These are phyloP conservation scores for Mangifera indica DNA, from an alignment of 345 rosid genomes.

Conservation along the genomic window DNA sequence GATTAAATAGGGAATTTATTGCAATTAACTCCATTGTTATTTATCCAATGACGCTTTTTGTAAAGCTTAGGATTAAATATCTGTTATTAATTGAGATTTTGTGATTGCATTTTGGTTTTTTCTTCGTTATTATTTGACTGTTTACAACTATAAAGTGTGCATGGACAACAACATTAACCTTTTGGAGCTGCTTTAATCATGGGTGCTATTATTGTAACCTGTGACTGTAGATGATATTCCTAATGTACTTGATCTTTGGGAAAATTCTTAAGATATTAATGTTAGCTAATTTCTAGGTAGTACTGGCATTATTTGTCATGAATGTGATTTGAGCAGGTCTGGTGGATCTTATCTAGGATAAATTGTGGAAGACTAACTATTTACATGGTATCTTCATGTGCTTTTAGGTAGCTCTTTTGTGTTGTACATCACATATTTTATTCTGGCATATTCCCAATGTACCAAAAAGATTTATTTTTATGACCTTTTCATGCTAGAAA, in stretches of 20 bases:
- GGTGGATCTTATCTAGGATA: not conserved
- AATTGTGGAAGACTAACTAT: not conserved
- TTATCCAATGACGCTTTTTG: not conserved
- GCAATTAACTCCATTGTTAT: not conserved
- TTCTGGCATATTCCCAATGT: not conserved
- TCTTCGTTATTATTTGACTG: not conserved
- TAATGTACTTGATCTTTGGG: not conserved
- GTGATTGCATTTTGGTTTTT: not conserved
- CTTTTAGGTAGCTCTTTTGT: conserved; percentile 7
- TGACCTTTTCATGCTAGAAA: not conserved
- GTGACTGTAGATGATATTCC: not conserved
- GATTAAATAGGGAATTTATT: not conserved
- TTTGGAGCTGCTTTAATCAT: not conserved
- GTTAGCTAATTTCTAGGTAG: too few relatives aligned
- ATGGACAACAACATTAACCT: not conserved
- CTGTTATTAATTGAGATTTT: not conserved
- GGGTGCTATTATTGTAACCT: not conserved
- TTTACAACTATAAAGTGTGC: not conserved
- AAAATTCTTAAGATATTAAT: not conserved
- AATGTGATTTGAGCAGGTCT: not conserved
- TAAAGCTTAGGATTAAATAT: not conserved
- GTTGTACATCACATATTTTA: not conserved
- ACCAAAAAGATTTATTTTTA: not conserved
- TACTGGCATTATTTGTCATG: not conserved
- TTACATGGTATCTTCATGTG: not conserved